Conservation (phyloP, 2,329 filamentous ascomycete species). For the Domatiomyces globalis region DNA sequence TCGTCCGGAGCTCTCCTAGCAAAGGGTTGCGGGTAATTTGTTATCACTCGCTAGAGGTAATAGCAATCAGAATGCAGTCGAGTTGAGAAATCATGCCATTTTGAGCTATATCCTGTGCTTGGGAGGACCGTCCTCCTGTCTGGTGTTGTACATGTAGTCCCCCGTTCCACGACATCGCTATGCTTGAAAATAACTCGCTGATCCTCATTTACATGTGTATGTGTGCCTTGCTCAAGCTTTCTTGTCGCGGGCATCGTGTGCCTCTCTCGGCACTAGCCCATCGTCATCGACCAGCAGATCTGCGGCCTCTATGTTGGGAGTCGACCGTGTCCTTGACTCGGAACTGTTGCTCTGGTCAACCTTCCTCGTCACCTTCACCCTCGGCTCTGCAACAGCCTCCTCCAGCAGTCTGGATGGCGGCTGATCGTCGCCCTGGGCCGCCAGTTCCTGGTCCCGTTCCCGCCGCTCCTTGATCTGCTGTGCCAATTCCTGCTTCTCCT, state of each 20-base stretch:
- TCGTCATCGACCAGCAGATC: not conserved
- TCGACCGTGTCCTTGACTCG: conserved; percentile 1
- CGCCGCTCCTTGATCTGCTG: conserved; percentile 17
- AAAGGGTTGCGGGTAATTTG: not conserved
- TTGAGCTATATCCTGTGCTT: not conserved
- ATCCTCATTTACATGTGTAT: not conserved
- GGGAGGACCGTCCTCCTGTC: not conserved
- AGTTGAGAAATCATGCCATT: not conserved
- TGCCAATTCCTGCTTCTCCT: conserved; percentile 20
- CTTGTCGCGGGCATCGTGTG: not conserved
- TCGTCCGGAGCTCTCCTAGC: too few relatives aligned
- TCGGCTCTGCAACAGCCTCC: conserved; percentile 6
- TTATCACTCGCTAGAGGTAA: too few relatives aligned
- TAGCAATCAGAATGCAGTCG: not conserved
- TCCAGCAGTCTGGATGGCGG: conserved; percentile 8
- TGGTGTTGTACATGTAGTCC: not conserved
- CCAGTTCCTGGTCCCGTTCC: conserved; percentile 2
- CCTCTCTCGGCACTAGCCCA: not conserved
- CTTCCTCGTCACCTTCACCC: conserved; percentile 1
- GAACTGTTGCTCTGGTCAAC: not conserved
- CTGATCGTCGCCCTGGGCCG: not conserved
- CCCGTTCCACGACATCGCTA: not conserved
- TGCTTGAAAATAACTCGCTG: not conserved
- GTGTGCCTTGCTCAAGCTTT: not conserved
- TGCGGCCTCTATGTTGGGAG: not conserved